Evolutionary conservation across 192 early-diverging fungal species (phyloP).

Genomic region (Gryganskiella cystojenkinii): DNA sequence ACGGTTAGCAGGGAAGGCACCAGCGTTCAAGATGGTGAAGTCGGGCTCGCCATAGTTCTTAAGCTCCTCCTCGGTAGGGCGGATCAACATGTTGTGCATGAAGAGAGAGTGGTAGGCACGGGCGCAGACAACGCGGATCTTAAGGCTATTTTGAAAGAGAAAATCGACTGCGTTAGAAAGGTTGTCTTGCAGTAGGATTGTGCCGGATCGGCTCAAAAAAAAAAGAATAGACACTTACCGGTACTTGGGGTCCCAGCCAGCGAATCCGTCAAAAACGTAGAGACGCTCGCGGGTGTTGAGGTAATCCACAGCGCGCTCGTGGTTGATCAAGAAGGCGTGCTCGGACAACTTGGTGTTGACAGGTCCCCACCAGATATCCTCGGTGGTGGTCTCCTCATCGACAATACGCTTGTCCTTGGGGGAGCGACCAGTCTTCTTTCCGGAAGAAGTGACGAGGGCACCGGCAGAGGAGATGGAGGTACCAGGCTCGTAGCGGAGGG

Average conservation of each 20-base stretch:
- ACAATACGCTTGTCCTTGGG: conserved; percentile 99
- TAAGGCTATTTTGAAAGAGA: conserved; percentile 65
- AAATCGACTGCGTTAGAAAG: conserved; percentile 1
- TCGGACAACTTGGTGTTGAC: conserved; percentile 93
- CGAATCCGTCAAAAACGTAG: conserved; percentile 97
- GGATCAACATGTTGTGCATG: conserved; percentile 99
- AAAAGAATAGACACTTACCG: conserved; percentile 52
- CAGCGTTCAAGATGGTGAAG: conserved; percentile 98
- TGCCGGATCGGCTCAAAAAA: not conserved
- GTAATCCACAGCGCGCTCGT: conserved; percentile 96
- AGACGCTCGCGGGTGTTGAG: conserved; percentile 93
- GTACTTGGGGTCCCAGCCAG: conserved; percentile 99
- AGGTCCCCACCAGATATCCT: conserved; percentile 99
- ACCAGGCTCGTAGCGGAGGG: conserved; percentile 85
- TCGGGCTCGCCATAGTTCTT: conserved; percentile 94
- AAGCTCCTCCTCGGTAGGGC: conserved; percentile 91
- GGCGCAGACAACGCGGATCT: conserved; percentile 94
- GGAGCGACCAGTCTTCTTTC: conserved; percentile 93
- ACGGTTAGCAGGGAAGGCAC: conserved; percentile 92
- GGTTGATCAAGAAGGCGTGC: conserved; percentile 92
- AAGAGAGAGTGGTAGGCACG: conserved; percentile 97
- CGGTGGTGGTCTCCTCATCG: conserved; percentile 82
- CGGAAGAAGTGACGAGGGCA: conserved; percentile 91
- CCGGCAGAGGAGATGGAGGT: conserved; percentile 92
- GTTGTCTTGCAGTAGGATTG: not conserved